Percentiles rank a stretch among this genome's conserved stretches.
Evolutionary conservation across 2,329 filamentous ascomycete species (phyloP).

Genomic region (Fusarium xylarioides): DNA sequence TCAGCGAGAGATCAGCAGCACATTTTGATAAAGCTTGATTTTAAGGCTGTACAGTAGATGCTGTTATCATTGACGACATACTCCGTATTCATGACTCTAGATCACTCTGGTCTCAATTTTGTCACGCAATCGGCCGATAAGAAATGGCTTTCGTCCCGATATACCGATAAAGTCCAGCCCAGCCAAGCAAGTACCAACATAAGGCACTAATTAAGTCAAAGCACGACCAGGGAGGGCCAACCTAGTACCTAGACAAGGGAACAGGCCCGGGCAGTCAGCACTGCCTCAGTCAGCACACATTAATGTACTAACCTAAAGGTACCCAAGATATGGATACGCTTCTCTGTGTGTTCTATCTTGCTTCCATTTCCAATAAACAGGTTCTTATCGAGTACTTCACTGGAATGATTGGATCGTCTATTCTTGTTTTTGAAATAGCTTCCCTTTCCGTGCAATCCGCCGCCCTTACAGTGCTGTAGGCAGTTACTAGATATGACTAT

Average conservation of each 20-base stretch:
- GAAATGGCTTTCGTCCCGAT: constrained; percentile 4
- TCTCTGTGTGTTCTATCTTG: neutral
- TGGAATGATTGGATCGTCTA: constrained; percentile 6
- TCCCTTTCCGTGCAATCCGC: neutral
- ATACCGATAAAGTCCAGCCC: constrained; percentile 3
- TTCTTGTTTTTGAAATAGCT: constrained; percentile 3
- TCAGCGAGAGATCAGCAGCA: constrained; percentile 3
- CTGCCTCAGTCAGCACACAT: neutral
- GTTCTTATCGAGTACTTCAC: neutral
- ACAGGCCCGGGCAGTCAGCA: neutral
- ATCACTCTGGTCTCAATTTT: neutral
- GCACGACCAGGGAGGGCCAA: neutral
- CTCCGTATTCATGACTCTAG: neutral
- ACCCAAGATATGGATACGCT: neutral
- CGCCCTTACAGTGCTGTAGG: neutral
- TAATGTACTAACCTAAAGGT: neutral
- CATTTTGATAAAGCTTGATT: constrained; percentile 1
- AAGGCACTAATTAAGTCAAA: neutral
- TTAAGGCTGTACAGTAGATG: neutral
- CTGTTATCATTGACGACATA: neutral
- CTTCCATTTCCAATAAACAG: neutral
- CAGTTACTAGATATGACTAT: neutral
- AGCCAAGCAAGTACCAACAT: neutral
- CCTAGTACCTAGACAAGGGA: neutral
- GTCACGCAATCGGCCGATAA: constrained; percentile 7